phyloP scores from a whole-genome alignment of 2,329 filamentous ascomycete genomes.

The Lecanicillium sp. region DNA sequence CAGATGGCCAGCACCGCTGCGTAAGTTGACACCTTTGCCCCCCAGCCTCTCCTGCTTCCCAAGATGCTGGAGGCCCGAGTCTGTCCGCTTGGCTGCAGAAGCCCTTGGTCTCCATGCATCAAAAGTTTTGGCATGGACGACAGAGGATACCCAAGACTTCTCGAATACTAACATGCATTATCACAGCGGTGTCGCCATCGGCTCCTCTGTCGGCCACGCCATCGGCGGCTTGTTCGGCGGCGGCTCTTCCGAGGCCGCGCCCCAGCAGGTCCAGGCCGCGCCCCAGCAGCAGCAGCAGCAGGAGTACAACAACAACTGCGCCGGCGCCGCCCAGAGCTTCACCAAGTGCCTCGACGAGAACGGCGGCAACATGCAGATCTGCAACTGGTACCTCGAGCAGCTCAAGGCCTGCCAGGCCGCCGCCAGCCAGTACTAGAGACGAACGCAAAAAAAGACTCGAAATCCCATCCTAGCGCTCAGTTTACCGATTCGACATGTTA shows the following conservation, averaged over 20 bases:
- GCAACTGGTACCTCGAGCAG: slow-evolving; percentile 97
- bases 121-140: too few species aligned
- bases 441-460: not conserved
- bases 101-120: too few species aligned
- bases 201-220: slow-evolving; percentile 90
- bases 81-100: slow-evolving; percentile 1
- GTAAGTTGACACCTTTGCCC: slow-evolving; percentile 60
- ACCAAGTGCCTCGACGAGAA: slow-evolving; percentile 96
- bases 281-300: slow-evolving; percentile 43
- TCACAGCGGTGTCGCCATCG: slow-evolving; percentile 86
- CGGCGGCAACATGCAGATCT: slow-evolving; percentile 88
- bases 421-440: slow-evolving; percentile 60
- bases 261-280: slow-evolving; percentile 46
- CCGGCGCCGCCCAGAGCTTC: slow-evolving; percentile 75
- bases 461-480: too few species aligned
- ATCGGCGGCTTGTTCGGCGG: slow-evolving; percentile 87
- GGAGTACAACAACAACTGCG: slow-evolving; percentile 61
- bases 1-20: slow-evolving; percentile 98
- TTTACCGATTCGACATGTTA: not conserved
- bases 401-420: slow-evolving; percentile 83
- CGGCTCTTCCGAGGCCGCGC: slow-evolving; percentile 50
- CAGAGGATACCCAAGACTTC: not conserved
- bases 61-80: slow-evolving; percentile 3
- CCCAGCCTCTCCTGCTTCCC: not conserved
- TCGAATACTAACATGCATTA: not conserved